Conservation (phyloP, 2,329 filamentous ascomycete genomes). For the Xylaria sp. region DNA sequence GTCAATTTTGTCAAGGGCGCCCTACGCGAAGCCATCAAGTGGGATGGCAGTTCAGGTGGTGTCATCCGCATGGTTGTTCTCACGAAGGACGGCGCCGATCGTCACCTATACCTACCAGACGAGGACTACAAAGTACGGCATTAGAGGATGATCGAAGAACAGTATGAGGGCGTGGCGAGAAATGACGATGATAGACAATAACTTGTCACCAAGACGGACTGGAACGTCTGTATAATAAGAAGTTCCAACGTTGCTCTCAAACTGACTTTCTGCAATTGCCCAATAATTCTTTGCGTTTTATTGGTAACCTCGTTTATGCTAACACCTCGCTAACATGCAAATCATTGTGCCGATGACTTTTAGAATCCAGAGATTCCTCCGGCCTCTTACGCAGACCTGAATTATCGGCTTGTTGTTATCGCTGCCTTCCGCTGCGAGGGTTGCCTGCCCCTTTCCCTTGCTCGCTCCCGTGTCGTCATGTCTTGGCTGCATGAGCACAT, state of each 20-base stretch:
- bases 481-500: slow-evolving; percentile 36
- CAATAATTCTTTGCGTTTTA: neutral
- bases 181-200: slow-evolving; percentile 20
- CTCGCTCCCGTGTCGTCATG: slow-evolving; percentile 18
- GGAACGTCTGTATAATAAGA: slow-evolving; percentile 40
- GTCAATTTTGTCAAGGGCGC: slow-evolving; percentile 93
- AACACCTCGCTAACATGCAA: neutral
- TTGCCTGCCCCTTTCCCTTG: slow-evolving; percentile 14
- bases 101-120: slow-evolving; percentile 96
- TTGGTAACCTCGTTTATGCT: neutral
- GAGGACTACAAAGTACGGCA: slow-evolving; percentile 82
- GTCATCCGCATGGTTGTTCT: slow-evolving; percentile 98
- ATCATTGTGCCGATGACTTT: neutral
- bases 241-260: slow-evolving; percentile 22
- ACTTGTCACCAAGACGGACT: slow-evolving; percentile 22
- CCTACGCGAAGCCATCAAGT: slow-evolving; percentile 95
- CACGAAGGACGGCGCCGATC: slow-evolving; percentile 86
- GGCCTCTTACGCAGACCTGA: neutral
- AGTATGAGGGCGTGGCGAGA: slow-evolving; percentile 18
- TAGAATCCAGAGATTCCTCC: neutral
- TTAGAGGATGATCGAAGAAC: slow-evolving; percentile 58
- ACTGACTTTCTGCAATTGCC: slow-evolving; percentile 4
- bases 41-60: slow-evolving; percentile 98
- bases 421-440: neutral
- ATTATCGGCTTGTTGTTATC: slow-evolving; percentile 12